A percentile compares a stretch with the other conserved stretches of the same genome.
Conservation (phyloP, 164 flowering plant genomes). For the Magnolia sinica region DNA sequence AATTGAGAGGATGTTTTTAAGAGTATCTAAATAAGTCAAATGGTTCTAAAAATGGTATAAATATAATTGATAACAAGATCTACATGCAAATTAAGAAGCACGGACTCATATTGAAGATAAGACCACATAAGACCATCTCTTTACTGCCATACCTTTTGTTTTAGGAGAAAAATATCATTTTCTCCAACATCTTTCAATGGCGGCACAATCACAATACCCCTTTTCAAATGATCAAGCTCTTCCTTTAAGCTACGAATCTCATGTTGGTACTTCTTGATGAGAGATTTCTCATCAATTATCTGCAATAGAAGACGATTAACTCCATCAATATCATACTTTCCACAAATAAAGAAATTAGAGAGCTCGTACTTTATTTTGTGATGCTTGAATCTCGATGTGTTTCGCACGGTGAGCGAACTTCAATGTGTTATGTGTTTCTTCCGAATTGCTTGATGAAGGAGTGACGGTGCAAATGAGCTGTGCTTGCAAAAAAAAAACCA, state of each 20-base stretch:
- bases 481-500: not conserved
- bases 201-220: conserved; percentile 64
- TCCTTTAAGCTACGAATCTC: conserved; percentile 87
- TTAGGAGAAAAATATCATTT: conserved; percentile 69
- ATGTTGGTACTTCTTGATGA: conserved; percentile 92
- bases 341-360: conserved; percentile 5
- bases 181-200: conserved; percentile 49
- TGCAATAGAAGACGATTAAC: conserved; percentile 30
- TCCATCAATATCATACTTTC: conserved; percentile 10
- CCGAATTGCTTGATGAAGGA: conserved; percentile 90
- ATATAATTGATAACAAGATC: not conserved
- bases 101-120: not conserved
- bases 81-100: not conserved
- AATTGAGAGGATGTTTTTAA: not conserved
- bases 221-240: conserved; percentile 79
- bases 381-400: conserved; percentile 94
- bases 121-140: not conserved
- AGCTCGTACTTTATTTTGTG: conserved; percentile 73
- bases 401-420: conserved; percentile 99
- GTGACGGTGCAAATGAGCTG: conserved; percentile 98
- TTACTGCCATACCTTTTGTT: conserved; percentile 66
- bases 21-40: not conserved
- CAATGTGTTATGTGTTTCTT: conserved; percentile 96
- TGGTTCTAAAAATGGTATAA: not conserved
- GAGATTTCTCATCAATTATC: conserved; percentile 98